Conservation (phyloP, 441 rosid genomes). For the Syzygium syzygioides region DNA sequence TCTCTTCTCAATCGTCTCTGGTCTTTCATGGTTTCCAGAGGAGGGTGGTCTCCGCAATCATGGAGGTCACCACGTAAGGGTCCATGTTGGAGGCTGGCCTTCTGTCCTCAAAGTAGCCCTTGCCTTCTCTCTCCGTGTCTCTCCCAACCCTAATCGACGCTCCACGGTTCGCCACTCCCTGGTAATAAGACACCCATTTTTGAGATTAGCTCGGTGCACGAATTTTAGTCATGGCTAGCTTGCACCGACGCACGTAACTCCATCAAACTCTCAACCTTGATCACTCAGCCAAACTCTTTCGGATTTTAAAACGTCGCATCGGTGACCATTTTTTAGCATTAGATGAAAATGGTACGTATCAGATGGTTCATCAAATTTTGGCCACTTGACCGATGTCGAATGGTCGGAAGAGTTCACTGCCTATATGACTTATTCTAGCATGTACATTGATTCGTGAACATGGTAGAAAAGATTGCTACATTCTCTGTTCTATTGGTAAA, state of each 20-base stretch:
- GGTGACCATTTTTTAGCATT: not conserved
- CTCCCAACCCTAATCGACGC: conserved; percentile 13
- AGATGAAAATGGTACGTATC: not conserved
- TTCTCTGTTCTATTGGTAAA: not conserved
- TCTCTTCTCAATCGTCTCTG: not conserved
- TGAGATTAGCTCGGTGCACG: not conserved
- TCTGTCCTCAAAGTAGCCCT: conserved; percentile 18
- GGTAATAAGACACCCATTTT: not conserved
- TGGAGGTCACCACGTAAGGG: conserved; percentile 15
- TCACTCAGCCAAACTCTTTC: not conserved
- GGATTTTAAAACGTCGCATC: not conserved
- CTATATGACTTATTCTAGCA: not conserved
- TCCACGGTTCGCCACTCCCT: conserved; percentile 16
- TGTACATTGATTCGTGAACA: not conserved
- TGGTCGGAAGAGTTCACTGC: not conserved
- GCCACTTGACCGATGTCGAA: not conserved
- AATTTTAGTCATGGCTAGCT: not conserved
- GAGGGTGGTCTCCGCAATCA: conserved; percentile 16
- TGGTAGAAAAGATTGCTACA: not conserved
- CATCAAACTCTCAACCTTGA: not conserved
- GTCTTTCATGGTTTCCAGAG: conserved; percentile 5
- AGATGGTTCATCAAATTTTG: not conserved
- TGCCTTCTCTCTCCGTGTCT: conserved; percentile 15
- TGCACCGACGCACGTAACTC: not conserved
- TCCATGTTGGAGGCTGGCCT: conserved; percentile 22